A percentile compares a stretch with the other conserved stretches of the same genome.
Evolutionary conservation across 305 asterid genomes (phyloP).

Genomic region (Fraxinus velutina): DNA sequence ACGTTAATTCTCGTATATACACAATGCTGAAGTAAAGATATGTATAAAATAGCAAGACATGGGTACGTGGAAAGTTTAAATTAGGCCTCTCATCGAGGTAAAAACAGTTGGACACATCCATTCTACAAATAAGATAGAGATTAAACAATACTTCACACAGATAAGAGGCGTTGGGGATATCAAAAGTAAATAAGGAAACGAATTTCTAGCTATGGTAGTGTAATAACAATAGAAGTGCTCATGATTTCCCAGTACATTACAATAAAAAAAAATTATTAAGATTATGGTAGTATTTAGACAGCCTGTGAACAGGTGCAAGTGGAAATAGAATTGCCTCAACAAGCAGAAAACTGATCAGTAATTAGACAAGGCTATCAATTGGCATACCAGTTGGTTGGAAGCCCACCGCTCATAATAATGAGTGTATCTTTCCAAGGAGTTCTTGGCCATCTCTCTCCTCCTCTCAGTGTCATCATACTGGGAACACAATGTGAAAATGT

Average conservation of each 20-base stretch:
- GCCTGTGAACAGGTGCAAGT: background rate
- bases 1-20: background rate
- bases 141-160: background rate
- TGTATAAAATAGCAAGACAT: background rate
- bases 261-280: background rate
- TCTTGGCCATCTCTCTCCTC: conserved; percentile 93
- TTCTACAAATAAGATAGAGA: background rate
- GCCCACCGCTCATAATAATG: conserved; percentile 99
- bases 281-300: background rate
- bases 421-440: conserved; percentile 87
- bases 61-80: background rate
- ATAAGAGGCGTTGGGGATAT: background rate
- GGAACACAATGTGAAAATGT: conserved; percentile 15
- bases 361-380: conserved; percentile 15
- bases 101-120: background rate
- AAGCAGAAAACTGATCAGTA: background rate
- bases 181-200: background rate
- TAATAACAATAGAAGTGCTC: background rate
- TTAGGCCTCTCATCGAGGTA: background rate
- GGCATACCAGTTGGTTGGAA: conserved; percentile 80
- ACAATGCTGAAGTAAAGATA: background rate
- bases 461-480: conserved; percentile 90
- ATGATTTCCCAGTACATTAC: background rate
- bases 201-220: background rate
- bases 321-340: background rate